These are phyloP conservation scores for Penicillium glabrum DNA, from an alignment of 2,329 filamentous ascomycete species.

Conservation along the genomic window DNA sequence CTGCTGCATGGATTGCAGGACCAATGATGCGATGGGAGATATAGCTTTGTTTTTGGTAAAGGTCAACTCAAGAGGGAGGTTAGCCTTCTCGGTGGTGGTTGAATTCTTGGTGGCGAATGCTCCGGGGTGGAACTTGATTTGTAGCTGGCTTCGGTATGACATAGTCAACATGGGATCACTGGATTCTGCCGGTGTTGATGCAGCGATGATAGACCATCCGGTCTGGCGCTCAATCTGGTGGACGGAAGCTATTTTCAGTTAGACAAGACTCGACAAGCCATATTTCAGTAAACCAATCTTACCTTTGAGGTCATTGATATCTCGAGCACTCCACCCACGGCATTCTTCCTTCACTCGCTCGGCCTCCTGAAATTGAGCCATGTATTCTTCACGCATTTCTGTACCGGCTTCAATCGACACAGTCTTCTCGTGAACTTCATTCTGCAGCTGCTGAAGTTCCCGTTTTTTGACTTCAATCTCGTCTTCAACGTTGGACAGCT, in stretches of 20 bases:
- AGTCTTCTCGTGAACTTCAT: conserved; percentile 67
- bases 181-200: conserved; percentile 27
- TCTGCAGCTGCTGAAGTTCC: conserved; percentile 65
- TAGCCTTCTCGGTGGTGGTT: conserved; percentile 22
- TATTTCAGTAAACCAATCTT: conserved; percentile 28
- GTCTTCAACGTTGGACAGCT: conserved; percentile 63
- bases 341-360: conserved; percentile 84
- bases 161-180: conserved; percentile 40
- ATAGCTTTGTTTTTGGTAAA: conserved; percentile 24
- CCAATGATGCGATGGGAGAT: conserved; percentile 41
- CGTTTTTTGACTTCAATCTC: conserved; percentile 70
- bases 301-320: conserved; percentile 80
- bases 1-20: conserved; percentile 42
- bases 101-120: conserved; percentile 31
- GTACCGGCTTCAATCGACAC: conserved; percentile 61
- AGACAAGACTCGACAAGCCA: not conserved
- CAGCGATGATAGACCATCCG: conserved; percentile 46
- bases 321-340: conserved; percentile 80
- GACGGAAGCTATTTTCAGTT: conserved; percentile 35
- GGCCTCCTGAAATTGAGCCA: conserved; percentile 75
- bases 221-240: conserved; percentile 41
- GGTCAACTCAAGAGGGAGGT: conserved; percentile 35
- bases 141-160: conserved; percentile 43
- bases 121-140: conserved; percentile 43
- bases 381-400: conserved; percentile 66